These are phyloP conservation scores for Tranzscheliella williamsii DNA, from an alignment of 1,284 basidiomycete species.

Conservation along the genomic window DNA sequence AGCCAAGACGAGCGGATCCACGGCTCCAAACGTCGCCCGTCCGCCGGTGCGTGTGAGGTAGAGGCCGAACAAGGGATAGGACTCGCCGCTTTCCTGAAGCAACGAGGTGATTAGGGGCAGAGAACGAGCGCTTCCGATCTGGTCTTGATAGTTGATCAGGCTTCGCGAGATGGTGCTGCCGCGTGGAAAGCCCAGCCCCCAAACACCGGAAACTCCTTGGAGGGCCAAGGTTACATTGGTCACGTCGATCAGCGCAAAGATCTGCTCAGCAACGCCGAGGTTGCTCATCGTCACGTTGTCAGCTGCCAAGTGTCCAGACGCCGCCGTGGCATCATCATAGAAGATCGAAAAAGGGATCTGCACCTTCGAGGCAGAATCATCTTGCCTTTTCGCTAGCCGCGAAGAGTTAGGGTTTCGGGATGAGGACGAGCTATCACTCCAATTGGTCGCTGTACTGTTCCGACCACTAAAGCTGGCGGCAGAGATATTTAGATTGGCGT, in stretches of 20 bases:
- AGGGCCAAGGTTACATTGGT: slow-evolving; percentile 61
- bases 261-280: slow-evolving; percentile 14
- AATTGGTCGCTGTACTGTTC: slow-evolving; percentile 1
- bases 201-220: slow-evolving; percentile 61
- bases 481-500: slow-evolving; percentile 5
- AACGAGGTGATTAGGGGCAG: slow-evolving; percentile 18
- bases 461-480: slow-evolving; percentile 3
- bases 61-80: slow-evolving; percentile 37
- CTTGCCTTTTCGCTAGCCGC: not conserved
- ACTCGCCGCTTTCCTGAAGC: slow-evolving; percentile 10
- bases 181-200: slow-evolving; percentile 63
- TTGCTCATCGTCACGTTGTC: slow-evolving; percentile 21
- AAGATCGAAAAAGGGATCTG: slow-evolving; percentile 21
- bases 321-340: slow-evolving; percentile 15
- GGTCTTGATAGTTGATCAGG: slow-evolving; percentile 6
- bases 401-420: too few species aligned
- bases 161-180: slow-evolving; percentile 25
- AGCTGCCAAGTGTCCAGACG: slow-evolving; percentile 10
- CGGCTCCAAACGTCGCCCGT: slow-evolving; percentile 25
- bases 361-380: too few species aligned
- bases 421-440: not conserved
- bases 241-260: slow-evolving; percentile 38
- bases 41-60: slow-evolving; percentile 14
- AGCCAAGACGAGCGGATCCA: slow-evolving; percentile 18
- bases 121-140: slow-evolving; percentile 1